phyloP scores from a whole-genome alignment of 257 asterid genomes.

The Oldenlandia corymbosa region DNA sequence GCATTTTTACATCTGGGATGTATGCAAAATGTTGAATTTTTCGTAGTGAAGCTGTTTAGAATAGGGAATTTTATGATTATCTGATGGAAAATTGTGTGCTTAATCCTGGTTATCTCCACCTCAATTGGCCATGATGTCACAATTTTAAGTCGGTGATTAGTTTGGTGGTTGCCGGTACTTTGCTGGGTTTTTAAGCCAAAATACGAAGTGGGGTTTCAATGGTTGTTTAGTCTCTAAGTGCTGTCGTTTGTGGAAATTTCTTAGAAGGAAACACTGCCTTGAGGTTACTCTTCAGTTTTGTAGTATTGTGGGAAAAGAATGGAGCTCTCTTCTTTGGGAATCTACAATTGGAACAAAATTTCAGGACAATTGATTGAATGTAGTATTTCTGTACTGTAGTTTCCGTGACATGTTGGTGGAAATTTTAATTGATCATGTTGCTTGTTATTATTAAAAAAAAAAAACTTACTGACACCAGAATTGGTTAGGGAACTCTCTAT shows the following conservation, averaged over 20 bases:
- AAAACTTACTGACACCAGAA: neutral
- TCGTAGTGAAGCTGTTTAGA: neutral
- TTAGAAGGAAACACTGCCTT: neutral
- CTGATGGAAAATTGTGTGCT: neutral
- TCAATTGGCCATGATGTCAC: neutral
- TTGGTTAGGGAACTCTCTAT: neutral
- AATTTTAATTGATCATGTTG: neutral
- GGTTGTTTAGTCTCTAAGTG: neutral
- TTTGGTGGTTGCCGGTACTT: neutral
- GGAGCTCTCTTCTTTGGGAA: neutral
- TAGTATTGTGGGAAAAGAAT: neutral
- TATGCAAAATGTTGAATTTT: too few species aligned
- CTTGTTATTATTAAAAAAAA: too few species aligned
- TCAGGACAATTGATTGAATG: neutral
- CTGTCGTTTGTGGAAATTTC: neutral
- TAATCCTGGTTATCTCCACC: neutral
- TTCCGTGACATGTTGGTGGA: neutral
- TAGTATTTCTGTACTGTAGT: neutral
- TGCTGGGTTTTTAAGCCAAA: slow-evolving; percentile 5
- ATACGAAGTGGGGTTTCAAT: neutral
- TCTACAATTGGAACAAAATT: neutral
- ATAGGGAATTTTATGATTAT: neutral
- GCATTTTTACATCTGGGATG: neutral
- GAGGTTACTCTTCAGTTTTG: neutral
- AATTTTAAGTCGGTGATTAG: neutral